phyloP scores from a whole-genome alignment of 2,329 filamentous ascomycete genomes.

The Alternaria ventricosa region DNA sequence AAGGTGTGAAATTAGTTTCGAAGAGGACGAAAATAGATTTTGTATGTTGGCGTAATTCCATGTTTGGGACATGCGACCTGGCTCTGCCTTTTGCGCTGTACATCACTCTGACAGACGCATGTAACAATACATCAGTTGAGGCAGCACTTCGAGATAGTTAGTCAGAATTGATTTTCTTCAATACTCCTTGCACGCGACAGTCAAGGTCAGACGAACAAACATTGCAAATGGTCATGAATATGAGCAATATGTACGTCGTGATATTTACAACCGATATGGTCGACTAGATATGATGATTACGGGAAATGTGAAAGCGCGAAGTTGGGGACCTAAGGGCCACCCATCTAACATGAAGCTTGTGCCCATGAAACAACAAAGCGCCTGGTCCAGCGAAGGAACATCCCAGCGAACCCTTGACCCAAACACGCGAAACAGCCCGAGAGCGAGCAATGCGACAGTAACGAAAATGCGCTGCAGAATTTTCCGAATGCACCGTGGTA shows the following conservation, averaged over 20 bases:
- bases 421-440: background rate
- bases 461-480: background rate
- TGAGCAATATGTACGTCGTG: background rate
- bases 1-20: background rate
- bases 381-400: conserved; percentile 3
- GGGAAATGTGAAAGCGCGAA: background rate
- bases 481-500: background rate
- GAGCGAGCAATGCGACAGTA: background rate
- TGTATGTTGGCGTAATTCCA: background rate
- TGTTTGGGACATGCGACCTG: background rate
- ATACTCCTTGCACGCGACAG: background rate
- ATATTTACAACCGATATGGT: background rate
- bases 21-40: background rate
- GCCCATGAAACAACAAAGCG: conserved; percentile 6
- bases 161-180: background rate
- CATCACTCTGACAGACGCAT: background rate
- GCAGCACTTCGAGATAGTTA: background rate
- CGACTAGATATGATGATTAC: background rate
- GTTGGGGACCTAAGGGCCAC: background rate
- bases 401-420: background rate
- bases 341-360: background rate
- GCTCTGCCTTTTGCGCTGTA: background rate
- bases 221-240: background rate
- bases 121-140: background rate
- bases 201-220: too few relatives aligned